phyloP scores from a whole-genome alignment of 768 basidiomycete genomes.

The Rhodosporidiobolus sp. region DNA sequence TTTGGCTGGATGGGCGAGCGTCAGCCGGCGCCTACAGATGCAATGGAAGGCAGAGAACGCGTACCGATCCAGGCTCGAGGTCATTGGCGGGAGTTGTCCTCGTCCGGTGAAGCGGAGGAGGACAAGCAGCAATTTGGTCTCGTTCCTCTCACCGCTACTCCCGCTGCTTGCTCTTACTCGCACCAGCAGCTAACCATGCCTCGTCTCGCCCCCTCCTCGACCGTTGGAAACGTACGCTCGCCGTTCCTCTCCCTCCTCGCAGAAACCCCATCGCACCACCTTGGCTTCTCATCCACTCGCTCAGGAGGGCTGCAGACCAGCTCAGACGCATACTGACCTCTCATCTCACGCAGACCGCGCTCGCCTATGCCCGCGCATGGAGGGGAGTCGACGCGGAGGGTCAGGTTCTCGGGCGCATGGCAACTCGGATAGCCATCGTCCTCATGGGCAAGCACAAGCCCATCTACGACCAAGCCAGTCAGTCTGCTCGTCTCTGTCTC shows the following conservation, averaged over 20 bases:
- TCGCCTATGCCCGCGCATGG: slow-evolving; percentile 94
- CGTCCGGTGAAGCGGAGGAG: background rate
- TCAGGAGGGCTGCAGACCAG: too few species aligned
- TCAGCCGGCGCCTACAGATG: background rate
- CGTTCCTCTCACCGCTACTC: background rate
- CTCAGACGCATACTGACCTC: background rate
- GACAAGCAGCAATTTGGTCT: too few species aligned
- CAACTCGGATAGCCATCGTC: slow-evolving; percentile 86
- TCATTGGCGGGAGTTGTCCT: background rate
- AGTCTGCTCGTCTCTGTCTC: slow-evolving; percentile 44
- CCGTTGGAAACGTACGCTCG: slow-evolving; percentile 28
- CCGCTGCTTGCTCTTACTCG: background rate
- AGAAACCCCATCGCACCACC: background rate
- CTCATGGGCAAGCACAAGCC: slow-evolving; percentile 99
- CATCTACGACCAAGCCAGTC: slow-evolving; percentile 86
- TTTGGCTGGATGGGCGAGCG: slow-evolving; percentile 67
- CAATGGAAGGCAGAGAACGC: background rate
- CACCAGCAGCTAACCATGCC: slow-evolving; percentile 8
- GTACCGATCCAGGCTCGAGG: slow-evolving; percentile 34
- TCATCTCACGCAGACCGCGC: slow-evolving; percentile 64
- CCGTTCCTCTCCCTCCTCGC: background rate
- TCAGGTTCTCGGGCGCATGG: slow-evolving; percentile 88
- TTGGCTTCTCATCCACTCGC: background rate
- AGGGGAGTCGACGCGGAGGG: slow-evolving; percentile 89
- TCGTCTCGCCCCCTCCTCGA: slow-evolving; percentile 10